phyloP scores from a whole-genome alignment of 2,329 filamentous ascomycete species.

The Plenodomus lindquistii region DNA sequence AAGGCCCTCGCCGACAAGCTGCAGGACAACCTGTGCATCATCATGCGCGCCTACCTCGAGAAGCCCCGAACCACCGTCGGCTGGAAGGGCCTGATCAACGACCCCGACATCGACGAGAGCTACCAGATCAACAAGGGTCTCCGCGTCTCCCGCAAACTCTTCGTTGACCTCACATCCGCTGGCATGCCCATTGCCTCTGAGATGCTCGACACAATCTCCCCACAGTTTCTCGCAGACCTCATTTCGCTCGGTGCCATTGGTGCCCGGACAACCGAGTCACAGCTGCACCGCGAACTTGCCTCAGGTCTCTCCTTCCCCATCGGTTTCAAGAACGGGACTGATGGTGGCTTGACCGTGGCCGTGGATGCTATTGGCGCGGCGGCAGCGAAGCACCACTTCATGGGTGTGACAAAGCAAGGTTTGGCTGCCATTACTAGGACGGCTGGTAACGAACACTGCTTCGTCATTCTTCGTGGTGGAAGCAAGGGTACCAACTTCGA shows the following conservation, averaged over 20 bases:
- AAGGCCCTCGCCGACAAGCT: conserved; percentile 79
- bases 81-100: conserved; percentile 99
- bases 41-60: conserved; percentile 99
- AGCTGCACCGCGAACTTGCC: conserved; percentile 93
- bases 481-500: conserved; percentile 94
- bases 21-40: conserved; percentile 79
- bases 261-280: conserved; percentile 92
- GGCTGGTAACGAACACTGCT: conserved; percentile 92
- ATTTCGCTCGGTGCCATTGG: conserved; percentile 96
- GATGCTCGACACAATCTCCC: conserved; percentile 98
- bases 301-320: conserved; percentile 96
- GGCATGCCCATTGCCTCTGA: conserved; percentile 96
- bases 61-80: conserved; percentile 98
- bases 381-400: conserved; percentile 89
- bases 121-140: conserved; percentile 99
- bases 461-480: conserved; percentile 92
- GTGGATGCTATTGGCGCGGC: conserved; percentile 91
- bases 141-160: conserved; percentile 87
- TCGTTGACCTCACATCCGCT: conserved; percentile 80
- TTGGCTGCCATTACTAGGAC: conserved; percentile 94
- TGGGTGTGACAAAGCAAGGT: conserved; percentile 98
- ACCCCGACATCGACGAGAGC: conserved; percentile 94
- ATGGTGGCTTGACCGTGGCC: conserved; percentile 85
- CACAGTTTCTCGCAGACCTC: conserved; percentile 94
- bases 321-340: conserved; percentile 99